phyloP scores from a whole-genome alignment of 352 stramenopile species.

The Globisporangium parvum region DNA sequence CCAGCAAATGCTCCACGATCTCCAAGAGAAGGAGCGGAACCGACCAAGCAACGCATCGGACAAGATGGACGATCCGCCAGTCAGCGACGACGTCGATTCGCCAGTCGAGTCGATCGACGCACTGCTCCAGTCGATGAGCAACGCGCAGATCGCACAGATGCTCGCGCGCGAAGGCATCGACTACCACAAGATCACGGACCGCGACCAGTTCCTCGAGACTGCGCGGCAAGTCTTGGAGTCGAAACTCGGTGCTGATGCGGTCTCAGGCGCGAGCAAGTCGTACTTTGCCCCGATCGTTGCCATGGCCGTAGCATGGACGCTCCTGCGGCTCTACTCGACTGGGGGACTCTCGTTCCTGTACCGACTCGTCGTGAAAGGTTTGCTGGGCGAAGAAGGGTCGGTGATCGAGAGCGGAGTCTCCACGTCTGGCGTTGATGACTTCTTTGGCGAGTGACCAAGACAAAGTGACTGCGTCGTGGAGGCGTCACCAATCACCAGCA shows the following conservation, averaged over 20 bases:
- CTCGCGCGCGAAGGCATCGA: constrained; percentile 62
- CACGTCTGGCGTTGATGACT: constrained; percentile 2
- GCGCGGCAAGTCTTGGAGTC: constrained; percentile 55
- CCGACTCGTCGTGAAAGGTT: neutral
- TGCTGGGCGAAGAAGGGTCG: neutral
- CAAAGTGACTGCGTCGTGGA: no score
- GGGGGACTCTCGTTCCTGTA: constrained; percentile 33
- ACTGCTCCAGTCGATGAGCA: constrained; percentile 72
- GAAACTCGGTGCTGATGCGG: constrained; percentile 36
- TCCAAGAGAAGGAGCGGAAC: constrained; percentile 61
- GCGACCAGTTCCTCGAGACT: constrained; percentile 68
- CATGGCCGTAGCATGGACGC: constrained; percentile 55
- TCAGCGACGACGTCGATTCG: constrained; percentile 11
- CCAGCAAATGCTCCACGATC: constrained; percentile 75
- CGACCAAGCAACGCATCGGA: constrained; percentile 19
- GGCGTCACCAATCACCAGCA: no score
- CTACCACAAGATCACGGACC: constrained; percentile 69
- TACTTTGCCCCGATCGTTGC: constrained; percentile 55
- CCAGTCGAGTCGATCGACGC: constrained; percentile 50
- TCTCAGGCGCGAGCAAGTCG: constrained; percentile 19
- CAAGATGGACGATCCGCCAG: neutral
- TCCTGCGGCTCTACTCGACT: constrained; percentile 64
- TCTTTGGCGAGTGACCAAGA: constrained; percentile 15
- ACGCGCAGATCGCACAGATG: constrained; percentile 58
- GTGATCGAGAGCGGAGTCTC: neutral